phyloP scores from a whole-genome alignment of 352 stramenopile species.

The Pythium sp. region DNA sequence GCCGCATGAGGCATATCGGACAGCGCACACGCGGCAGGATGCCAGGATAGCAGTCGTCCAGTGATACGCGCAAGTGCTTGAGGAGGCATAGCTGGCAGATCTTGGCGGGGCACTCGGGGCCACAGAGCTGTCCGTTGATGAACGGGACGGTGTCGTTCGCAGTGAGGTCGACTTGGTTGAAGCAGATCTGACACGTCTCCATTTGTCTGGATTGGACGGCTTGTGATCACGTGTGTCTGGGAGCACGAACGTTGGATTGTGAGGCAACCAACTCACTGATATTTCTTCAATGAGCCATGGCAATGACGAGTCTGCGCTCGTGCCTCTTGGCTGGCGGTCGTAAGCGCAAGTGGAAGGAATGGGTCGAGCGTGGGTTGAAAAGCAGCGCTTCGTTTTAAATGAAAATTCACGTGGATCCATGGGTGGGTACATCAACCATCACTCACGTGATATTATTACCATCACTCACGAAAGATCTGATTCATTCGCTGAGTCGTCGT shows the following conservation, averaged over 20 bases:
- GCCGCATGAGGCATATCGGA: conserved; percentile 30
- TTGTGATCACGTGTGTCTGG: background rate
- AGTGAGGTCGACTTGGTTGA: conserved; percentile 16
- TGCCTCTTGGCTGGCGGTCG: too few relatives aligned
- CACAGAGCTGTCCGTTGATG: conserved; percentile 25
- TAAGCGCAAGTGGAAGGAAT: too few relatives aligned
- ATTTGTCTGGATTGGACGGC: background rate
- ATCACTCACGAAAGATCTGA: too few relatives aligned
- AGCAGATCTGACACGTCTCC: conserved; percentile 40
- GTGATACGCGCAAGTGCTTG: too few relatives aligned
- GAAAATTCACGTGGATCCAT: too few relatives aligned
- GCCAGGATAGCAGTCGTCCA: conserved; percentile 26
- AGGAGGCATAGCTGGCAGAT: conserved; percentile 29
- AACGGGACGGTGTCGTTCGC: background rate
- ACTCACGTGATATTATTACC: too few relatives aligned
- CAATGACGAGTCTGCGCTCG: too few relatives aligned
- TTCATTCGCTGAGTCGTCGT: too few relatives aligned
- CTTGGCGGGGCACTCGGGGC: conserved; percentile 23
- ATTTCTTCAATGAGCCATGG: too few relatives aligned
- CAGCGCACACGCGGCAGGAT: conserved; percentile 41
- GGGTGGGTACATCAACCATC: too few relatives aligned
- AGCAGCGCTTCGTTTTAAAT: too few relatives aligned
- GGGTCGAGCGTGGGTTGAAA: too few relatives aligned
- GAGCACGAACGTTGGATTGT: background rate
- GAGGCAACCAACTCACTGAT: background rate